These are phyloP conservation scores for Penicillium sp. DNA, from an alignment of 2,329 filamentous ascomycete species.

Conservation along the genomic window DNA sequence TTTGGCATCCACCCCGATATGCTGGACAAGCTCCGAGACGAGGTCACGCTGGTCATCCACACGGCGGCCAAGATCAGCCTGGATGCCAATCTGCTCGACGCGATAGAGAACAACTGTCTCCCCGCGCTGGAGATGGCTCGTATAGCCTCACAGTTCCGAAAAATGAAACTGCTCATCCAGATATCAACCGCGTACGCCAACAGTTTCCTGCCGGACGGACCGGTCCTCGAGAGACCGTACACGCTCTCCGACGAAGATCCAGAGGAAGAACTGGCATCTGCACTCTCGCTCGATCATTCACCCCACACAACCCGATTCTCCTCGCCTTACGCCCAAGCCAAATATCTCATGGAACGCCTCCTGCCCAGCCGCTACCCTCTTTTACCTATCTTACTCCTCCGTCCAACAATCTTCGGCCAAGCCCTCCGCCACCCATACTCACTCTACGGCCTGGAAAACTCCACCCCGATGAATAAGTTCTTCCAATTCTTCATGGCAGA, in stretches of 20 bases:
- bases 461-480: constrained; percentile 35
- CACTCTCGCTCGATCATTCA: constrained; percentile 20
- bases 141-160: constrained; percentile 28
- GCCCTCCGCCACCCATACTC: constrained; percentile 33
- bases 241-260: constrained; percentile 26
- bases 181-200: constrained; percentile 35
- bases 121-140: constrained; percentile 32
- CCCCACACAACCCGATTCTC: constrained; percentile 26
- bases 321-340: constrained; percentile 34
- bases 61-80: constrained; percentile 36
- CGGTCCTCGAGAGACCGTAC: constrained; percentile 31
- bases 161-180: constrained; percentile 32
- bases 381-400: constrained; percentile 31
- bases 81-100: constrained; percentile 28
- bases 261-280: constrained; percentile 29
- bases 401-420: constrained; percentile 35
- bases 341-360: constrained; percentile 35
- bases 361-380: constrained; percentile 29
- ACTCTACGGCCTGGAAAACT: constrained; percentile 34
- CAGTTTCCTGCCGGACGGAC: constrained; percentile 34
- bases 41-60: constrained; percentile 37
- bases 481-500: constrained; percentile 29
- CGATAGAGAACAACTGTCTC: constrained; percentile 36
- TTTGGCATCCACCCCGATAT: constrained; percentile 25
- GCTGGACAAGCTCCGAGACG: constrained; percentile 23